Evolutionary conservation across 805 yeast genomes (phyloP).

Genomic region (Candida adriatica): DNA sequence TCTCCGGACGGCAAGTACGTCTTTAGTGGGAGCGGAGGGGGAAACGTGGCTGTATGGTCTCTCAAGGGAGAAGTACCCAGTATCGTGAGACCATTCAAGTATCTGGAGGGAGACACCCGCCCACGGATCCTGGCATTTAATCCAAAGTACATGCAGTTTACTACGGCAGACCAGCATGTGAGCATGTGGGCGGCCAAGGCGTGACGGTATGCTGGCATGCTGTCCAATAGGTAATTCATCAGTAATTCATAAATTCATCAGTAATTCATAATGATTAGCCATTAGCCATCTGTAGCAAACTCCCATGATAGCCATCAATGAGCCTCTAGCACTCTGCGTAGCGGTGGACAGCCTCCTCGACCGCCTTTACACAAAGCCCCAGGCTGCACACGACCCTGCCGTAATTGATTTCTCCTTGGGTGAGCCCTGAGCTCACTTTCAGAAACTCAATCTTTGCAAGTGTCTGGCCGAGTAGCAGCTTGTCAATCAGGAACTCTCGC

Average conservation of each 20-base stretch:
- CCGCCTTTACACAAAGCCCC: no score
- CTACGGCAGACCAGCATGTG: slow-evolving; percentile 17
- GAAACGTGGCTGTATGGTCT: slow-evolving; percentile 34
- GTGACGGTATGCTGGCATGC: no score
- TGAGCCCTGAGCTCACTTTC: neutral
- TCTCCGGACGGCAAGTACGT: slow-evolving; percentile 64
- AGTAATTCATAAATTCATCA: no score
- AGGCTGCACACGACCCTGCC: no score
- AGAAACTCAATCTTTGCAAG: neutral
- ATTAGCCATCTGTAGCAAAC: no score
- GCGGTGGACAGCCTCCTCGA: no score
- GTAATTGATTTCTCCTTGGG: no score
- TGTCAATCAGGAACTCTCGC: neutral
- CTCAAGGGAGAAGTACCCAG: slow-evolving; percentile 40
- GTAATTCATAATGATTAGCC: no score
- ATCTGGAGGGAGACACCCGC: slow-evolving; percentile 25
- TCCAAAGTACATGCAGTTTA: slow-evolving; percentile 29
- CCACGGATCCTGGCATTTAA: slow-evolving; percentile 35
- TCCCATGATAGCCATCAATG: no score
- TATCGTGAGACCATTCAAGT: slow-evolving; percentile 16
- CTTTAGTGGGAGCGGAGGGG: slow-evolving; percentile 53
- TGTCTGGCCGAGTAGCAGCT: neutral
- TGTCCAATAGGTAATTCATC: no score
- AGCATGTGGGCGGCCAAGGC: slow-evolving; percentile 23
- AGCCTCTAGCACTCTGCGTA: no score